A percentile compares a stretch with the other conserved stretches of the same genome.
phyloP scores from a whole-genome alignment of 257 asterid species.

The Phtheirospermum japonicum region DNA sequence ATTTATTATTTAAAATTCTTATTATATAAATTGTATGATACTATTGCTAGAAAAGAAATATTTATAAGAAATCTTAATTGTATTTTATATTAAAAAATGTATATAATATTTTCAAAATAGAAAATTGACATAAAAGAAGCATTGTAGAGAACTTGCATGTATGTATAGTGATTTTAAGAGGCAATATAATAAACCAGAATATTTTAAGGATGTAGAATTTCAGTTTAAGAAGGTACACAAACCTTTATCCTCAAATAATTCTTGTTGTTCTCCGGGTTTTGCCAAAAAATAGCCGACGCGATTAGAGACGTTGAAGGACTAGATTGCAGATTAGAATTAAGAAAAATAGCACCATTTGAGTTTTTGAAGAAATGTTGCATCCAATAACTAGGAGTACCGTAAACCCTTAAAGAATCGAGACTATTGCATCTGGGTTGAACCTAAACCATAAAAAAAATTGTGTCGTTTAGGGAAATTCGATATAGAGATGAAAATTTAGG shows the following conservation, averaged over 20 bases:
- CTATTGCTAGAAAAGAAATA: no score
- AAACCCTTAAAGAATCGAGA: constrained; percentile 66
- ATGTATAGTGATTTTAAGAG: no score
- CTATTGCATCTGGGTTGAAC: constrained; percentile 96
- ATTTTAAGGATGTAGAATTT: no score
- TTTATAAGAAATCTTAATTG: no score
- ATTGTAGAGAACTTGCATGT: no score
- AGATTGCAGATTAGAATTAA: constrained; percentile 50
- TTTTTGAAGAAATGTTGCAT: no score
- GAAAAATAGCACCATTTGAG: constrained; percentile 87
- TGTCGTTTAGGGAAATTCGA: background rate
- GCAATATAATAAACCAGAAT: no score
- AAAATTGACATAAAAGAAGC: no score
- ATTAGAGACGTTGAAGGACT: constrained; percentile 48
- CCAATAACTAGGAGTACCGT: constrained; percentile 97
- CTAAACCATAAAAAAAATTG: constrained; percentile 42
- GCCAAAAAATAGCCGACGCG: constrained; percentile 77
- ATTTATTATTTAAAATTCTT: no score
- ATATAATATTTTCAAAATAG: no score
- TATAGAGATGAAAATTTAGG: background rate
- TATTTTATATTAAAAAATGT: no score
- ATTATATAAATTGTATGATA: no score
- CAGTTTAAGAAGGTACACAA: constrained; percentile 1
- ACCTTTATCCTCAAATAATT: constrained; percentile 66
- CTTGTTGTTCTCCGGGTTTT: constrained; percentile 40